A percentile compares a stretch with the other conserved stretches of the same genome.
phyloP scores from a whole-genome alignment of 805 yeast genomes.

The Priceomyces carsonii region DNA sequence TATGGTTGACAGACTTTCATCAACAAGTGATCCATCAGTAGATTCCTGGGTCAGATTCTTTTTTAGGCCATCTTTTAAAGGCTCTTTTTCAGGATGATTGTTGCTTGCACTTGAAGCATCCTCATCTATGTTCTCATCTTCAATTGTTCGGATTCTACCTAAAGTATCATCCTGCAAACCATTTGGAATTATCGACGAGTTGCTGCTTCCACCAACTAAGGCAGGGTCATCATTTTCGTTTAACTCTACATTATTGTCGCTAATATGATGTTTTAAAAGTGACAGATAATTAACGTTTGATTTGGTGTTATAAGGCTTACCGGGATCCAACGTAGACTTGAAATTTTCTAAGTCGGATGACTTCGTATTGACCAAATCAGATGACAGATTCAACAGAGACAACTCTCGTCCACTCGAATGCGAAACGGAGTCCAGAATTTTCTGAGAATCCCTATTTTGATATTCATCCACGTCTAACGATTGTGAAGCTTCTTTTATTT shows the following conservation, averaged over 20 bases:
- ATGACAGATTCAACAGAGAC: slow-evolving; percentile 3
- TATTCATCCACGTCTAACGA: too few species aligned
- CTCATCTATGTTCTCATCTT: slow-evolving; percentile 35
- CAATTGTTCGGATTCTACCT: slow-evolving; percentile 30
- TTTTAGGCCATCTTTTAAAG: not conserved
- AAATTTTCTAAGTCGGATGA: slow-evolving; percentile 12
- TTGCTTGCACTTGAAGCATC: not conserved
- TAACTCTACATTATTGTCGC: slow-evolving; percentile 1
- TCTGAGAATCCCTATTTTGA: not conserved
- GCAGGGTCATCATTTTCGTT: slow-evolving; percentile 8
- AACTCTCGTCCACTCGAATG: slow-evolving; percentile 4
- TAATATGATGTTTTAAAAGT: slow-evolving; percentile 15
- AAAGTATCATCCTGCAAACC: slow-evolving; percentile 23
- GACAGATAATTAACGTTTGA: slow-evolving; percentile 15
- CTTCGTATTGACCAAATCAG: slow-evolving; percentile 2
- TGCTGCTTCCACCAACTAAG: slow-evolving; percentile 6
- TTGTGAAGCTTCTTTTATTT: too few species aligned
- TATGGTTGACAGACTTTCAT: not conserved
- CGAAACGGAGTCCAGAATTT: not conserved
- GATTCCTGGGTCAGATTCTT: too few species aligned
- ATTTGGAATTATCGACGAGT: slow-evolving; percentile 12
- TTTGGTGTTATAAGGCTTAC: slow-evolving; percentile 30
- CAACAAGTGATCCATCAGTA: not conserved
- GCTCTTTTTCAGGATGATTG: not conserved
- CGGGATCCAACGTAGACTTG: slow-evolving; percentile 49